Evolutionary conservation across 805 yeast genomes (phyloP).

Genomic region (Cyberlindnera maritima): DNA sequence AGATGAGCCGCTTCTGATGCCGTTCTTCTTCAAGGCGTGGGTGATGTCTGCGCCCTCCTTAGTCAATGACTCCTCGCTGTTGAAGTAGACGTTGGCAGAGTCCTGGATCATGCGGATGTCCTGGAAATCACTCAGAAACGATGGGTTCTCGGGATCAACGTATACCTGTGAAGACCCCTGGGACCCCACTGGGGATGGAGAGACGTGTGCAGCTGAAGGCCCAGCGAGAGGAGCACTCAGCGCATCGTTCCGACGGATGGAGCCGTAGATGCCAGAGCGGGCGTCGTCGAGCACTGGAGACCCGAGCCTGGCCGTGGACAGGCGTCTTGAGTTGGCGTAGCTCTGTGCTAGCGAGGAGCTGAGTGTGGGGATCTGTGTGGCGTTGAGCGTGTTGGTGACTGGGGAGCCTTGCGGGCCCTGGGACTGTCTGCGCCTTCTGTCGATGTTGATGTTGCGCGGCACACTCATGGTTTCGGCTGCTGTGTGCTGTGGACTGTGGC

Average conservation of each 20-base stretch:
- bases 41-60: conserved; percentile 28
- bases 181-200: conserved; percentile 13
- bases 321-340: conserved; percentile 17
- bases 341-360: conserved; percentile 5
- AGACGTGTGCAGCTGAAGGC: neutral
- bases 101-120: conserved; percentile 17
- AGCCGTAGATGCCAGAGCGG: conserved; percentile 3
- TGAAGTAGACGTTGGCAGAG: conserved; percentile 16
- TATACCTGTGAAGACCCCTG: conserved; percentile 11
- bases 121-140: conserved; percentile 14
- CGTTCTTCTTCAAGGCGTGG: conserved; percentile 20
- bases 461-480: conserved; percentile 6
- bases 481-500: neutral
- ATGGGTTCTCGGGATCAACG: conserved; percentile 21
- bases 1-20: conserved; percentile 6
- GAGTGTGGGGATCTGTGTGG: conserved; percentile 5
- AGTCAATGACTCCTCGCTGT: conserved; percentile 15
- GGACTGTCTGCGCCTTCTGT: conserved; percentile 10
- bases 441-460: conserved; percentile 8
- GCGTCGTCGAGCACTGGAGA: conserved; percentile 16
- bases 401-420: conserved; percentile 3
- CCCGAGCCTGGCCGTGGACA: conserved; percentile 19
- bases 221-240: neutral
- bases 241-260: neutral
- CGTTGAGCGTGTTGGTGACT: conserved; percentile 1